Conservation (phyloP, 352 stramenopile genomes). For the Thalassiosira livingstoniorum region DNA sequence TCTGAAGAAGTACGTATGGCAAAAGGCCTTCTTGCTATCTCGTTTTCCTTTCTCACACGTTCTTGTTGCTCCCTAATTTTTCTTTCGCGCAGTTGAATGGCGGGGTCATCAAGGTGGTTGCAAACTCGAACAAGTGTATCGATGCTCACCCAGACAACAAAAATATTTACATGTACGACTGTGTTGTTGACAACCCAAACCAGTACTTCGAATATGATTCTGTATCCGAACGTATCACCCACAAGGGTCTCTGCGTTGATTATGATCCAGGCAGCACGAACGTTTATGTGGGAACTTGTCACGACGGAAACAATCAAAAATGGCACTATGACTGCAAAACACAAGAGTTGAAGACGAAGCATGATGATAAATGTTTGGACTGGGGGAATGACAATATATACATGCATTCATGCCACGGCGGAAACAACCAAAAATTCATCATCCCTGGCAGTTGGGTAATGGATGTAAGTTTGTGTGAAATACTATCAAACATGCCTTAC, state of each 20-base stretch:
- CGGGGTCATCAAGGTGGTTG: not conserved
- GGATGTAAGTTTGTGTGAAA: slow-evolving; percentile 1
- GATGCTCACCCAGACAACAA: not conserved
- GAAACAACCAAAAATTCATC: not conserved
- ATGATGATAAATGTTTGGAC: slow-evolving; percentile 4
- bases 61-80: not conserved
- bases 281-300: not conserved
- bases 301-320: not conserved
- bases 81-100: not conserved
- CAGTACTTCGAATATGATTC: slow-evolving; percentile 1
- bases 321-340: not conserved
- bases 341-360: not conserved
- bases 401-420: not conserved
- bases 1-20: not conserved
- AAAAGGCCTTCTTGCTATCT: not conserved
- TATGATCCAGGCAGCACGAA: not conserved
- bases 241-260: not conserved
- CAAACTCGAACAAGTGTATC: not conserved
- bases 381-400: not conserved
- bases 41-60: not conserved
- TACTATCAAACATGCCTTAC: not conserved
- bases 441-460: not conserved
- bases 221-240: not conserved
- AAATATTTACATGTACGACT: not conserved
- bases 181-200: not conserved